phyloP scores from a whole-genome alignment of 2,329 filamentous ascomycete species.

The Aspergillus brunneoviolaceus region DNA sequence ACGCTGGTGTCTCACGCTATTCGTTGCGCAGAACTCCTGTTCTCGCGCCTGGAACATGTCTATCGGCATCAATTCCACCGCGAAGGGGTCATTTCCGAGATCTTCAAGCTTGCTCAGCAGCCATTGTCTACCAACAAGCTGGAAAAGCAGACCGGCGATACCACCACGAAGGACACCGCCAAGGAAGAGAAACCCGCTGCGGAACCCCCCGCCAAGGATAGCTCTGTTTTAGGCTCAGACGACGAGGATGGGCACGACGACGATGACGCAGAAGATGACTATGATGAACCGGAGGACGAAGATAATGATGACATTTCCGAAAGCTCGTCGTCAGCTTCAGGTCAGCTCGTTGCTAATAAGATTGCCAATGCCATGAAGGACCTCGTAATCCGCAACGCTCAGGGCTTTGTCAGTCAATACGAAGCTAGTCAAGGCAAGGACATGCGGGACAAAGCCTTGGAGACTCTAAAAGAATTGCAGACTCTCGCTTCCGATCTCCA shows the following conservation, averaged over 20 bases:
- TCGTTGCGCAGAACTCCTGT: constrained; percentile 83
- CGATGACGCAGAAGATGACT: constrained; percentile 51
- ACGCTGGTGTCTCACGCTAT: constrained; percentile 82
- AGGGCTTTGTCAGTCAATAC: constrained; percentile 79
- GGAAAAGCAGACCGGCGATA: constrained; percentile 11
- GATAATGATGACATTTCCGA: constrained; percentile 57
- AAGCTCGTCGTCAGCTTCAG: constrained; percentile 59
- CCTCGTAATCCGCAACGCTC: constrained; percentile 72
- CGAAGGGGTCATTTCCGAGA: constrained; percentile 91
- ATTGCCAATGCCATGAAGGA: constrained; percentile 60
- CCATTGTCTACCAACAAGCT: constrained; percentile 30
- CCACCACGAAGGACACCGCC: constrained; percentile 21
- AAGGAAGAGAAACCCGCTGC: constrained; percentile 13
- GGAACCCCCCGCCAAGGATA: constrained; percentile 9
- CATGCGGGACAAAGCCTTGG: constrained; percentile 75
- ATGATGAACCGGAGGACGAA: constrained; percentile 54
- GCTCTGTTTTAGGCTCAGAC: constrained; percentile 34
- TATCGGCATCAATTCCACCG: constrained; percentile 97
- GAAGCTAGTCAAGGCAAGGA: constrained; percentile 72
- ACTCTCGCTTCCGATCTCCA: constrained; percentile 70
- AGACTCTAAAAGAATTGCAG: constrained; percentile 73
- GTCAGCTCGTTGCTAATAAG: constrained; percentile 39
- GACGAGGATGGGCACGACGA: constrained; percentile 49
- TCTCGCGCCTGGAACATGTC: constrained; percentile 78
- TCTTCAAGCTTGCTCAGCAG: constrained; percentile 70